A percentile compares a stretch with the other conserved stretches of the same genome.
phyloP scores from a whole-genome alignment of 768 basidiomycete genomes.

The Tricholoma furcatifolium region DNA sequence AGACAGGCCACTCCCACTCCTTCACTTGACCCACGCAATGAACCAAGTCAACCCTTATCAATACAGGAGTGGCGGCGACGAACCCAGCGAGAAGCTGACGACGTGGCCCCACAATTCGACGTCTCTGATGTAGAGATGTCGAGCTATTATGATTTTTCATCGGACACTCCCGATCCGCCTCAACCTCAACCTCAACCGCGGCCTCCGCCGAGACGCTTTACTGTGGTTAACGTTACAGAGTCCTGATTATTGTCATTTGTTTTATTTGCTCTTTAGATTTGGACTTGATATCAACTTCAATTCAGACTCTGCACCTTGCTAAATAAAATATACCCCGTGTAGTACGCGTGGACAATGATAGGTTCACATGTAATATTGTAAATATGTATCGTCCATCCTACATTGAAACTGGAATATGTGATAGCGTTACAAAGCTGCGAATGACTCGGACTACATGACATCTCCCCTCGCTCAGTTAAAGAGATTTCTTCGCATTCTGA shows the following conservation, averaged over 20 bases:
- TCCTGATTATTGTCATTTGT: no score
- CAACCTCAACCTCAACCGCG: conserved; percentile 20
- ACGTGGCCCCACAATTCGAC: conserved; percentile 21
- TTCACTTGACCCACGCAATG: conserved; percentile 10
- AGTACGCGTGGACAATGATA: neutral
- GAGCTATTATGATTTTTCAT: conserved; percentile 31
- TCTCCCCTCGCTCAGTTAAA: conserved; percentile 2
- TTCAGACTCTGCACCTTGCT: neutral
- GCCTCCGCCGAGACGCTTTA: conserved; percentile 24
- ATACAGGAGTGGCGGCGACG: conserved; percentile 30
- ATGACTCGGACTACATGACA: neutral
- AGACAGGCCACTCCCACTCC: conserved; percentile 10
- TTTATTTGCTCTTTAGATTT: no score
- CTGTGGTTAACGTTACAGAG: conserved; percentile 27
- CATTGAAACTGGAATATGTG: neutral
- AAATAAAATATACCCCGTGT: neutral
- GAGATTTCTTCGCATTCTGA: conserved; percentile 1
- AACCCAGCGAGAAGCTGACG: conserved; percentile 24
- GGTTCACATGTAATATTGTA: neutral
- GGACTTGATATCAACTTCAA: no score
- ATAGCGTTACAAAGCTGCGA: neutral
- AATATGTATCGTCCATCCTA: neutral
- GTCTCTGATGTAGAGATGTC: conserved; percentile 29
- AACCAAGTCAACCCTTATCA: conserved; percentile 18
- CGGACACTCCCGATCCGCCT: conserved; percentile 17